These are phyloP conservation scores for Ochetophila trinervis DNA, from an alignment of 306 rosid genomes.

Conservation along the genomic window DNA sequence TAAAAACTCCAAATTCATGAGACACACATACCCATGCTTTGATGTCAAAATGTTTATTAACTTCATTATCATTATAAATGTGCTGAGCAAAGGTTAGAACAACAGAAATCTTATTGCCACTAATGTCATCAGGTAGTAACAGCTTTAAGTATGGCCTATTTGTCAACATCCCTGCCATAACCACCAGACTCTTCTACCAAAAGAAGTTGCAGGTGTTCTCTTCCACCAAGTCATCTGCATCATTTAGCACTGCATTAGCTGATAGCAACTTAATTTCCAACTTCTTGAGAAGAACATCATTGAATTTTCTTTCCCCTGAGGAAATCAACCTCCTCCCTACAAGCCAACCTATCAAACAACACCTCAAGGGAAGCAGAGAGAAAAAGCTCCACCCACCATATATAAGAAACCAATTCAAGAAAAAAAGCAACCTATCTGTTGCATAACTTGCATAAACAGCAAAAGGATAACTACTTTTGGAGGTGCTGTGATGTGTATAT, in stretches of 20 bases:
- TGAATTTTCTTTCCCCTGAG: not conserved
- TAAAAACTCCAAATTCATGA: not conserved
- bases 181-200: not conserved
- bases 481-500: too few relatives aligned
- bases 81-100: constrained; percentile 5
- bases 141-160: not conserved
- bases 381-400: constrained; percentile 13
- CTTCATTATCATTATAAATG: not conserved
- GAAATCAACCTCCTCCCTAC: constrained; percentile 3
- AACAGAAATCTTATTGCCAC: not conserved
- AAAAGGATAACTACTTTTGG: too few relatives aligned
- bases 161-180: constrained; percentile 8
- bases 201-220: not conserved
- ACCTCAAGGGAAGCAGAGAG: constrained; percentile 18
- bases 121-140: not conserved
- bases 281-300: not conserved
- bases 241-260: not conserved
- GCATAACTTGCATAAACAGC: too few relatives aligned
- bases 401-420: too few relatives aligned
- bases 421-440: too few relatives aligned
- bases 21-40: constrained; percentile 12
- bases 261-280: not conserved
- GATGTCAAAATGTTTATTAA: not conserved
- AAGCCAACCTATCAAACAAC: constrained; percentile 13
- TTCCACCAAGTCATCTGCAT: constrained; percentile 16